These are phyloP conservation scores for Dactylonectria estremocensis DNA, from an alignment of 2,329 filamentous ascomycete species.

Conservation along the genomic window DNA sequence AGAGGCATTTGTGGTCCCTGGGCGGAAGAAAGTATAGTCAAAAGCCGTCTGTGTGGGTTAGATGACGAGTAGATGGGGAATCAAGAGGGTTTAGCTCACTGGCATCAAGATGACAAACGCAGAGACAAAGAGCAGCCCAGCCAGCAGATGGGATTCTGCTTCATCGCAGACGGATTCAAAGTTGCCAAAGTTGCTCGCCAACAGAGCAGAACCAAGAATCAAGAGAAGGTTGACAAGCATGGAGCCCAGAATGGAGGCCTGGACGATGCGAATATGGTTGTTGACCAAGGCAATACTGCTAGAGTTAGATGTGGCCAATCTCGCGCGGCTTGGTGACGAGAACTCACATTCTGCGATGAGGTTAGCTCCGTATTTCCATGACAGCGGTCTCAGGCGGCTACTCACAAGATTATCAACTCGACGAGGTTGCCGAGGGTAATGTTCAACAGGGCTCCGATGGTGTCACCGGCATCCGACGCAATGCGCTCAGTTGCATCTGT, in stretches of 20 bases:
- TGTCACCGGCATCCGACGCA: conserved; percentile 70
- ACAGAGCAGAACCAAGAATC: conserved; percentile 82
- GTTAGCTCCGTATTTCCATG: conserved; percentile 46
- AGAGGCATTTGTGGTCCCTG: conserved; percentile 68
- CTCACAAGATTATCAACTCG: conserved; percentile 72
- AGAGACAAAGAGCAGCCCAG: conserved; percentile 56
- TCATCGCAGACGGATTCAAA: conserved; percentile 69
- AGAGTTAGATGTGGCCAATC: conserved; percentile 36
- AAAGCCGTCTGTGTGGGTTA: conserved; percentile 57
- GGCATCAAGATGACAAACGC: conserved; percentile 58
- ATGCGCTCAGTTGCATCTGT: conserved; percentile 74
- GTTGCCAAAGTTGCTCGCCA: conserved; percentile 78
- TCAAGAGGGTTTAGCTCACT: conserved; percentile 40
- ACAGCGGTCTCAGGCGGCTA: background rate
- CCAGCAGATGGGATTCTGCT: conserved; percentile 54
- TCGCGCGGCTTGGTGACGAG: background rate
- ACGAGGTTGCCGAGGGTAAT: conserved; percentile 76
- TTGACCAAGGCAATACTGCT: conserved; percentile 65
- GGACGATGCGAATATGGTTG: conserved; percentile 81
- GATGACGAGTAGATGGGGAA: rapidly evolving
- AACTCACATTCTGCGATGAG: conserved; percentile 52
- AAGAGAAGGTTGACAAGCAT: conserved; percentile 83
- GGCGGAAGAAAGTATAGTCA: conserved; percentile 68
- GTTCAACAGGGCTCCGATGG: conserved; percentile 72
- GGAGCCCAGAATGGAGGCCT: conserved; percentile 82